Evolutionary conservation across 805 yeast genomes (phyloP), one percentile per base, ranked within the genome.

Genomic region (Komagataella phaffii): DNA sequence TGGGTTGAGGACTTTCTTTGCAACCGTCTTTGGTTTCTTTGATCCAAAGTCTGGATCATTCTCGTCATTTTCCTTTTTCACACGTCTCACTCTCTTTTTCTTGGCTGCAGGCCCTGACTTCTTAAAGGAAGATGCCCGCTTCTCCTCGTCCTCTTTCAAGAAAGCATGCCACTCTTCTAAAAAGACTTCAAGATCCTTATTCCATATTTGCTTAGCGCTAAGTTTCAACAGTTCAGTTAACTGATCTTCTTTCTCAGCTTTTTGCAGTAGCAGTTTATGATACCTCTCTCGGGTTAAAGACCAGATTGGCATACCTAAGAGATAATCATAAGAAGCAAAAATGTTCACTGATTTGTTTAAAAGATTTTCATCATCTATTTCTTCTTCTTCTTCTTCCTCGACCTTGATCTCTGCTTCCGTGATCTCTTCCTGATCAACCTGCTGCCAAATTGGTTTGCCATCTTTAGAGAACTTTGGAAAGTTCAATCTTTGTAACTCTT

Each of bases 271-370:
- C 57, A 93, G 71, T 57, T 78, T 82, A 60, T 88, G 90, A 62
- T 90, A 93, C 59, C 93, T 78, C 67, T 93, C 99, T 53, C 75
- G 76, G 0, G 99, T 91, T 62, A 93, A 77, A 44, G 96, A 85
- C 93, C 96, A 88, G 56, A 93, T 82, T 43, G 89, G 79, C 96
- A 93, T 86, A 51, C 93, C 95, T 51, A 93, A 73, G 56, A 93
- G 73, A 59, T 93, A 93, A 61, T 93, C 98, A 65, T 80, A 91
- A 6, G 83, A 73, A 7, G 88, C 78, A 50, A 75, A 74, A 14
- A 77, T 68, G 21, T 80, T 83, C 49, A 72, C 75, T 46, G 61
- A 61, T 50, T 64, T 64, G 19, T 61, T 61, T 21, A 64, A 63
- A n/a, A 78, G 76, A 19, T 64, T 66, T n/a, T 69, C 66, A 3